These are phyloP conservation scores for Parasarocladium wereldwijsianum DNA, from an alignment of 2,329 filamentous ascomycete species.

Conservation along the genomic window DNA sequence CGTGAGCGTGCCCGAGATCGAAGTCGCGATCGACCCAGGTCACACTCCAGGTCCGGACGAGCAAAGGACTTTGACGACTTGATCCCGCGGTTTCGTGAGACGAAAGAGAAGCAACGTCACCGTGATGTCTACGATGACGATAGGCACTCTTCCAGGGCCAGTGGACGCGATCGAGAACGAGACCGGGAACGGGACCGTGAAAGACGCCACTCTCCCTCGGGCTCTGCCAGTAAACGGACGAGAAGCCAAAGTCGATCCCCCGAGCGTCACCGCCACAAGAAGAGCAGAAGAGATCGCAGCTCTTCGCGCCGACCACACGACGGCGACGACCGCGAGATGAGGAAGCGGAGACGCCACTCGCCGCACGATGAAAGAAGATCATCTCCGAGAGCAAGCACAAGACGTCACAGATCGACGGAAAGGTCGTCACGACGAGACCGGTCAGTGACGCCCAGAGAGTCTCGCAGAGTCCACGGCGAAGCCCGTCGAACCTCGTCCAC, in stretches of 20 bases:
- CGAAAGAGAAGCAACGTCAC: constrained; percentile 12
- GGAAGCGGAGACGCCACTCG: constrained; percentile 17
- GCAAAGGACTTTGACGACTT: constrained; percentile 19
- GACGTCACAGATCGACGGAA: constrained; percentile 9
- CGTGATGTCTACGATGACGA: constrained; percentile 16
- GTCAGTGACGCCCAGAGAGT: constrained; percentile 1
- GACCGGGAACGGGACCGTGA: constrained; percentile 18
- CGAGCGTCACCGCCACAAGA: constrained; percentile 23
- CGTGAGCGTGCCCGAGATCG: constrained; percentile 23
- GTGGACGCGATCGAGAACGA: constrained; percentile 12
- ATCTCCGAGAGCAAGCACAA: constrained; percentile 16
- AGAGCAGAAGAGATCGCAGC: constrained; percentile 19
- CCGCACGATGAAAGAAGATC: constrained; percentile 16
- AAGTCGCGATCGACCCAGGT: constrained; percentile 18
- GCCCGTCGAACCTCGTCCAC: background rate
- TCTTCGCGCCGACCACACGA: constrained; percentile 20
- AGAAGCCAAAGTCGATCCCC: constrained; percentile 26
- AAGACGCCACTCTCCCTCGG: constrained; percentile 20
- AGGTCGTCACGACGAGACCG: constrained; percentile 13
- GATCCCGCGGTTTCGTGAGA: constrained; percentile 22
- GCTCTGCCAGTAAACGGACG: constrained; percentile 20
- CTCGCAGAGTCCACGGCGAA: background rate
- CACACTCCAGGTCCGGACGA: constrained; percentile 13
- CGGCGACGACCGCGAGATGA: constrained; percentile 19
- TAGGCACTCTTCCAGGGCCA: constrained; percentile 9